Conservation (phyloP, 2,329 filamentous ascomycete species). For the Trichoderma guizhouense region DNA sequence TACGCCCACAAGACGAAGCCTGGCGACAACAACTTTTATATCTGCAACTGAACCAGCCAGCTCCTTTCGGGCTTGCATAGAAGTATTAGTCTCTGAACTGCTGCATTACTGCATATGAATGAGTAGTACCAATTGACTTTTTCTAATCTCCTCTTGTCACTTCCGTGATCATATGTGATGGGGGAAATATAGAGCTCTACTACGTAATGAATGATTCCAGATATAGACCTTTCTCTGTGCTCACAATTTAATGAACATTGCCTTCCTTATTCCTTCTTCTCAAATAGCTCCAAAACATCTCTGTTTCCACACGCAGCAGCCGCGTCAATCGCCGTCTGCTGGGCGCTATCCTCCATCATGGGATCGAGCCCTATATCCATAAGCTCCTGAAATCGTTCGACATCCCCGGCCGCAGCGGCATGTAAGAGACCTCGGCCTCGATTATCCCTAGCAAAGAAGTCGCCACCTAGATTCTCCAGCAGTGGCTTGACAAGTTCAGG, state of each 20-base stretch:
- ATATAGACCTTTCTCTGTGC: background rate
- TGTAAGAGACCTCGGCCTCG: conserved; percentile 31
- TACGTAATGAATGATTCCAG: background rate
- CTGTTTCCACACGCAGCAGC: conserved; percentile 31
- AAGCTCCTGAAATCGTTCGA: conserved; percentile 25
- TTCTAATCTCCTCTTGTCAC: background rate
- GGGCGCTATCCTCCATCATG: conserved; percentile 28
- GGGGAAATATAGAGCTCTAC: background rate
- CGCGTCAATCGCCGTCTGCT: conserved; percentile 33
- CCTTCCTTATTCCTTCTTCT: conserved; percentile 24
- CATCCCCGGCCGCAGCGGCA: conserved; percentile 24
- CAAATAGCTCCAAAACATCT: conserved; percentile 31
- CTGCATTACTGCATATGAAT: background rate
- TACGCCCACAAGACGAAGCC: background rate
- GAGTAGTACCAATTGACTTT: background rate
- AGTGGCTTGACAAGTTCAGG: background rate
- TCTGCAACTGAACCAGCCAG: background rate
- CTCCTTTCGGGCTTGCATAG: background rate
- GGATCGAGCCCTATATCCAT: conserved; percentile 30
- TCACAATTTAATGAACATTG: too few relatives aligned
- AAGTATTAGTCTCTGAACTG: background rate
- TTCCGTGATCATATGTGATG: background rate
- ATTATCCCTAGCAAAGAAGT: conserved; percentile 27
- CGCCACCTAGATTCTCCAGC: conserved; percentile 23
- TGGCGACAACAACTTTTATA: background rate